Base-by-base conservation (phyloP, 331 rosid species). In the Phaseolus coccineus region DNA sequence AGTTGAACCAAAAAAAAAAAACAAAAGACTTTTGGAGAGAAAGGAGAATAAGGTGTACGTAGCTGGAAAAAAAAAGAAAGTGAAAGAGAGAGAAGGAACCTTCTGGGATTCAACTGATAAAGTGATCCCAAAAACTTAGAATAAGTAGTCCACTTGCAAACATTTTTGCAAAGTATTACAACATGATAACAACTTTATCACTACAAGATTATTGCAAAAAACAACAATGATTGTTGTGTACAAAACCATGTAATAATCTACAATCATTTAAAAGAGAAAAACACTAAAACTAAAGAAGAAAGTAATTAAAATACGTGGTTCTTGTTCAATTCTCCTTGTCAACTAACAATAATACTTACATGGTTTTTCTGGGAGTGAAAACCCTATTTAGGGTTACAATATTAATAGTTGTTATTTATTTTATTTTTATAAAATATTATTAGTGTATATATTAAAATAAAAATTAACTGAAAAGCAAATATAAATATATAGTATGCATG, bases 91-190 rank as follows among this genome's bases (percentile, higher is more conserved):
- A 27, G 19, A 46, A 6, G 33, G n/a, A 70, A 82, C 46, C 57
- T 65, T 76, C 42, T 25, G 6, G 53, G 50, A 69, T 51, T 58
- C 44, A 58, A 69, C 12, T 16, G 53, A 82, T 70, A 69, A 69
- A 31, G 78, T 47, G 27, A 69, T 2, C 31, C 27, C 31, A 15
- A 30, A 19, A 69, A 37, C 37, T 27, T 58, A 47, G 80, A 67
- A 81, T 55, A 56, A 50, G 48, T 53, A 50, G 48, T 53, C 47
- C 55, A 53, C 58, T 67, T 77, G 81, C 81, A 35, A 24, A 65
- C 65, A n/a, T 31, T 62, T 51, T 77, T 53, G 69, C 35, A 44
- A 58, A 74, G 69, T 3, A 55, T 56, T 37, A 25, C 78, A 56
- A 39, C 40, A 56, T 56, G n/a, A 73, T 39, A 3, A 65, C 71